phyloP scores from a whole-genome alignment of 495 filamentous ascomycete genomes.

The Achaetomiella virescens region DNA sequence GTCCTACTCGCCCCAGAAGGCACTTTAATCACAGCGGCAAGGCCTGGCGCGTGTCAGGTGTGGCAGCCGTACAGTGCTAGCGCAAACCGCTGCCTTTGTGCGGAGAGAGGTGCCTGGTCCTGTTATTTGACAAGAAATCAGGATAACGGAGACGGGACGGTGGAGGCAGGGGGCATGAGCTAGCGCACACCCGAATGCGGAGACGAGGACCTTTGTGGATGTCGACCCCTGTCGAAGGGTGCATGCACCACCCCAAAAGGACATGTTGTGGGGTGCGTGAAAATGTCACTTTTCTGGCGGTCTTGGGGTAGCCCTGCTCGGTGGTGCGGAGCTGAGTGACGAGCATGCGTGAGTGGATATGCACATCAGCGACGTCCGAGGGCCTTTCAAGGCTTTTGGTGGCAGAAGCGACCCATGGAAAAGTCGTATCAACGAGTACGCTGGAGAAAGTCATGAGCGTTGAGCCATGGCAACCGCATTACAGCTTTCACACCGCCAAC shows the following conservation, averaged over 20 bases:
- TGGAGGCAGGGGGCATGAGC: constrained; percentile 8
- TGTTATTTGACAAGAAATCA: neutral
- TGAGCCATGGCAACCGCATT: neutral
- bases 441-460: neutral
- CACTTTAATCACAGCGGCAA: constrained; percentile 2
- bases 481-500: neutral
- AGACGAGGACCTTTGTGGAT: neutral
- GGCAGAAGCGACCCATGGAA: constrained; percentile 6
- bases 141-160: constrained; percentile 13
- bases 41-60: constrained; percentile 6
- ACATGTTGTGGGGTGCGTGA: constrained; percentile 16
- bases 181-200: constrained; percentile 3
- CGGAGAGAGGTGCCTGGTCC: constrained; percentile 1
- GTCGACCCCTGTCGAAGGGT: constrained; percentile 17
- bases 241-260: constrained; percentile 13
- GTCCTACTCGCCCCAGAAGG: neutral
- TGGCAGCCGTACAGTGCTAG: neutral
- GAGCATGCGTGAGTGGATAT: constrained; percentile 7
- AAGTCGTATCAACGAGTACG: neutral
- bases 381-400: neutral
- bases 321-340: neutral
- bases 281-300: constrained; percentile 14
- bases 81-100: constrained; percentile 5
- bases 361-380: neutral
- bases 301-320: constrained; percentile 5